A percentile compares a stretch with the other conserved stretches of the same genome.
Conservation (phyloP, 2,329 filamentous ascomycete genomes). For the Sclerotinia nivalis region DNA sequence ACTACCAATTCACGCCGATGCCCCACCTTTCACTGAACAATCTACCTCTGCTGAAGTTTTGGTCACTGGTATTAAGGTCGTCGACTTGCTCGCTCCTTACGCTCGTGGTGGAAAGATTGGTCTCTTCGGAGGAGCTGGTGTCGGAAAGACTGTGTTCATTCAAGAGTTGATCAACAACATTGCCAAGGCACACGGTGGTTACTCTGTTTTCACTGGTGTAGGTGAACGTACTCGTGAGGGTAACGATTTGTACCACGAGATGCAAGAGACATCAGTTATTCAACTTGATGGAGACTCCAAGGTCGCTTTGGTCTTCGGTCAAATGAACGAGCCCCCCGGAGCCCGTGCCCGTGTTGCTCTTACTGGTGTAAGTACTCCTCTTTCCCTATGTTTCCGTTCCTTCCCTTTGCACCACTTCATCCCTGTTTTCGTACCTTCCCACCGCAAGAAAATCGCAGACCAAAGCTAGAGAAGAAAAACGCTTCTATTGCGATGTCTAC, state of each 20-base stretch:
- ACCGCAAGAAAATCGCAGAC: no score
- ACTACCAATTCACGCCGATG: constrained; percentile 89
- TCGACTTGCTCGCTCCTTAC: constrained; percentile 97
- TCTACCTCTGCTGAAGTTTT: constrained; percentile 95
- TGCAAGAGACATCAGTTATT: constrained; percentile 99
- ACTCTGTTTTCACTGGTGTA: constrained; percentile 99
- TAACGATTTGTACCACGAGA: constrained; percentile 99
- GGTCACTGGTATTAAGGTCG: constrained; percentile 99
- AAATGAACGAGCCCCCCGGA: constrained; percentile 99
- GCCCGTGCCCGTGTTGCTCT: constrained; percentile 99
- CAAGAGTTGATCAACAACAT: constrained; percentile 99
- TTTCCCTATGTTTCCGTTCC: constrained; percentile 9
- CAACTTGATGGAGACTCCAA: constrained; percentile 99
- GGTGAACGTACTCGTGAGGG: constrained; percentile 99
- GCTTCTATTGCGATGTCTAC: background rate
- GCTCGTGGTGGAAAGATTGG: constrained; percentile 99
- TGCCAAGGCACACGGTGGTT: constrained; percentile 99
- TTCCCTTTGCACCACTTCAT: background rate
- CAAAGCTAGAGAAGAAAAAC: no score
- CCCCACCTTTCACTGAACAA: constrained; percentile 91
- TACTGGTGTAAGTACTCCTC: constrained; percentile 59
- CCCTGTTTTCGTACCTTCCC: background rate
- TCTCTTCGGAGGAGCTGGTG: constrained; percentile 99
- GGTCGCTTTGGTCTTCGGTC: constrained; percentile 98
- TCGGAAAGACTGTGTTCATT: constrained; percentile 99